Base-by-base conservation (phyloP, 768 basidiomycete species). In the Fibroporia radiculosa region DNA sequence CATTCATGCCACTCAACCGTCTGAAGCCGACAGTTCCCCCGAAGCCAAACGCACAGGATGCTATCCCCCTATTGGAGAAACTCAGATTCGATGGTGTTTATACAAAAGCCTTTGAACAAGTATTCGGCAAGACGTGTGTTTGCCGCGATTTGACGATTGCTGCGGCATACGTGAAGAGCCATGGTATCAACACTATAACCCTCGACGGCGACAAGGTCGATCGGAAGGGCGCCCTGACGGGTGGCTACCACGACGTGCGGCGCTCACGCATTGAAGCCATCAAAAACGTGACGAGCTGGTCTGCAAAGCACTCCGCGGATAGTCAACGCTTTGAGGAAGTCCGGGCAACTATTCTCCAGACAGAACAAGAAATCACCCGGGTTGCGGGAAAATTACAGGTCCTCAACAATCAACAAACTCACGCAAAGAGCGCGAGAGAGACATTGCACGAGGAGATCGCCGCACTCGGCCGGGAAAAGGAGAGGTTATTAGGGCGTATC, bases 131-230 rank as follows among this genome's bases (percentile, higher is more conserved):
- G 65, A 98, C 95, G 0, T 91, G 93, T 62, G 90, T 99, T 19
- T 97, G 95, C 61, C 78, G 85, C 35, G 91, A 96, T 61, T 75
- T 99, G 45, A 83, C 84, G 7, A 84, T 92, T 51, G 93, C 93
- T 19, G 89, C 92, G 5, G 87, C 89, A 7, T 98, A 96, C 62
- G 91, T 93, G 40, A 86, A 95, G 62, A 87, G 83, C 55, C 93
- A 98, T 59, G 83, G 83, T 1, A 84, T 98, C 60, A 97, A 95
- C 65, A 93, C 92, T 18, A 98, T 98, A 63, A 99, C 96, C 1
- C 77, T 96, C 29, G 93, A 95, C 53, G 96, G 96, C 39, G 96
- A 99, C 71, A 92, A 91, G 59, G 93, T 95, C 42, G 96, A 99
- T 61, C 78, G 93, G 41, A 97, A 95, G 61, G 96, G 96, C 50